phyloP scores from a whole-genome alignment of 164 flowering plant species.

The Kingdonia uniflora region DNA sequence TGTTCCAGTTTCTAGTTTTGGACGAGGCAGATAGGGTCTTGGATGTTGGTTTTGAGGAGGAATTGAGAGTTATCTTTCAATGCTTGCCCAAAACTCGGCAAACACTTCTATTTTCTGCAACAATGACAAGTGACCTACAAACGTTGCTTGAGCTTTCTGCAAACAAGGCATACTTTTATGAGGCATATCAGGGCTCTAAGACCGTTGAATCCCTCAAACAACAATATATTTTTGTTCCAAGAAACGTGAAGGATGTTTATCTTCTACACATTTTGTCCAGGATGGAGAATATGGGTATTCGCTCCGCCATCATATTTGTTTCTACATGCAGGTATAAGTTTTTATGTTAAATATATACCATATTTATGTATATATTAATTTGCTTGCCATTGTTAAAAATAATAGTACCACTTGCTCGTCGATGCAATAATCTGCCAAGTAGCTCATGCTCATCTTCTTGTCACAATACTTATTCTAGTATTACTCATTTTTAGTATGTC shows the following conservation, averaged over 20 bases:
- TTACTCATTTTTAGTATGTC: too few species aligned
- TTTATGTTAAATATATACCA: constrained; percentile 1
- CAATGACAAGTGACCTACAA: constrained; percentile 68
- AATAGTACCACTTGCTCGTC: too few species aligned
- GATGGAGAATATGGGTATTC: constrained; percentile 64
- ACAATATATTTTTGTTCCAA: constrained; percentile 55
- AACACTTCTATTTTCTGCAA: constrained; percentile 86
- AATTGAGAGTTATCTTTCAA: constrained; percentile 59
- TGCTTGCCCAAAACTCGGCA: constrained; percentile 79
- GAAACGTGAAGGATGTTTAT: constrained; percentile 76
- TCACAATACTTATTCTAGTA: too few species aligned
- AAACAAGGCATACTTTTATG: constrained; percentile 76
- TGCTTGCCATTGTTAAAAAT: too few species aligned
- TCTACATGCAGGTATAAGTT: constrained; percentile 66
- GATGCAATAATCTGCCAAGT: too few species aligned
- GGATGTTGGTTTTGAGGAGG: constrained; percentile 88
- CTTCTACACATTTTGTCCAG: constrained; percentile 60
- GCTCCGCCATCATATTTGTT: constrained; percentile 83
- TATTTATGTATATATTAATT: too few species aligned
- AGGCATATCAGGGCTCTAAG: constrained; percentile 82
- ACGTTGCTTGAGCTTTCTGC: constrained; percentile 69
- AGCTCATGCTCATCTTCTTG: too few species aligned
- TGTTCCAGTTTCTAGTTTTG: constrained; percentile 71
- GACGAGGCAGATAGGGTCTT: constrained; percentile 97
- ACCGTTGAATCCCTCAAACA: constrained; percentile 88